phyloP scores from a whole-genome alignment of 2,329 filamentous ascomycete genomes.

The Ceratocystiopsis minuta region DNA sequence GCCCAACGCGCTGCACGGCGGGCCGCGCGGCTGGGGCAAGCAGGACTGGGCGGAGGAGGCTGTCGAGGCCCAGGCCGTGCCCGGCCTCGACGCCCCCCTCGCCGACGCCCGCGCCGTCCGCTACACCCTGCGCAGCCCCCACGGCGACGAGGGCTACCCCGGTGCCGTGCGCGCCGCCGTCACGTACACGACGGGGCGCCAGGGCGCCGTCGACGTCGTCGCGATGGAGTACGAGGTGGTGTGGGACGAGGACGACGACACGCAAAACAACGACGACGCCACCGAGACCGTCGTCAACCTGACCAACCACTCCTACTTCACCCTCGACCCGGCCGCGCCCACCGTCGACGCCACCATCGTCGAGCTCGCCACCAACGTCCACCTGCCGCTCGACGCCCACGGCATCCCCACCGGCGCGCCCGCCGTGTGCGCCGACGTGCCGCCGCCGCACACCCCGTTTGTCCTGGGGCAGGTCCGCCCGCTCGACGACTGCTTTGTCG shows the following conservation, averaged over 20 bases:
- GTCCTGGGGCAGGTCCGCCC: conserved; percentile 52
- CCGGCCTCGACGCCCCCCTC: conserved; percentile 27
- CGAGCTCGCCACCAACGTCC: conserved; percentile 44
- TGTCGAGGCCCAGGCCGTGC: conserved; percentile 29
- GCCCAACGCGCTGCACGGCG: conserved; percentile 58
- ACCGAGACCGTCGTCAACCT: conserved; percentile 87
- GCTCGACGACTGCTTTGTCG: conserved; percentile 81
- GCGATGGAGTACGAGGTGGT: conserved; percentile 81
- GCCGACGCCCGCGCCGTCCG: conserved; percentile 47
- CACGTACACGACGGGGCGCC: conserved; percentile 59
- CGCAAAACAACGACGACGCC: conserved; percentile 32
- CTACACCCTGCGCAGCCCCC: conserved; percentile 49
- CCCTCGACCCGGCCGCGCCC: conserved; percentile 31
- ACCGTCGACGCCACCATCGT: conserved; percentile 41
- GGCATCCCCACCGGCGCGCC: conserved; percentile 57
- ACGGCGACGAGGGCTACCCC: conserved; percentile 82
- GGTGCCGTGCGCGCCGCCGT: conserved; percentile 65
- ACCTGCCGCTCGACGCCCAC: conserved; percentile 55
- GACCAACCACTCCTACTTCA: conserved; percentile 62
- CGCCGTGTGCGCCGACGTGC: conserved; percentile 43
- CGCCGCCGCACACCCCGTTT: conserved; percentile 45
- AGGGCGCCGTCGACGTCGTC: conserved; percentile 56
- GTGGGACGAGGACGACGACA: no score
- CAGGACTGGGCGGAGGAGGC: conserved; percentile 56
- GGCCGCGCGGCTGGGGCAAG: conserved; percentile 64